Evolutionary conservation across 208 protist genomes (phyloP).

Genomic region (Trypanosoma avium): DNA sequence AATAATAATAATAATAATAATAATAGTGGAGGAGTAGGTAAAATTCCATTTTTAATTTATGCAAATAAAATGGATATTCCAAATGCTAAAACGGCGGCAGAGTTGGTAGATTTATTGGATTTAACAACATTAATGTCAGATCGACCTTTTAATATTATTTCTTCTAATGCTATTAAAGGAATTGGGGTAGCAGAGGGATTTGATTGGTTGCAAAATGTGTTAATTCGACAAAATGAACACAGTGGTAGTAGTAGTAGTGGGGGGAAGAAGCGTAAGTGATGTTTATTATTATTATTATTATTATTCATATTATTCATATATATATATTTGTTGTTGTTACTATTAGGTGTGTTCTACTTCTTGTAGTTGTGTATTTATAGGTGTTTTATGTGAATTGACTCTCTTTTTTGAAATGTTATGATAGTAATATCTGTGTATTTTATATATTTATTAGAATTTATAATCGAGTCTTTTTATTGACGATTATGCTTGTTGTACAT

Average conservation of each 20-base stretch:
- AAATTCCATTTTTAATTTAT: conserved; percentile 82
- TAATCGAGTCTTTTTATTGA: too few species aligned
- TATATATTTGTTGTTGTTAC: conserved; percentile 20
- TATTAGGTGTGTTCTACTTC: conserved; percentile 7
- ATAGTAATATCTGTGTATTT: too few species aligned
- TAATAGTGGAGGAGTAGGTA: neutral
- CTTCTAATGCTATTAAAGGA: conserved; percentile 71
- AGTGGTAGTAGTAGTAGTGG: neutral
- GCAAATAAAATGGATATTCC: conserved; percentile 93
- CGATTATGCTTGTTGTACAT: too few species aligned
- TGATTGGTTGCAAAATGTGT: conserved; percentile 57
- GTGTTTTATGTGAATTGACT: too few species aligned
- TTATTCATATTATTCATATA: neutral
- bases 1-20: too few species aligned
- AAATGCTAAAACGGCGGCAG: conserved; percentile 70
- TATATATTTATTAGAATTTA: too few species aligned
- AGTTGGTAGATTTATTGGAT: conserved; percentile 81
- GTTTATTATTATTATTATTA: neutral
- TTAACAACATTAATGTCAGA: conserved; percentile 64
- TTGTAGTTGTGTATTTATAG: too few species aligned
- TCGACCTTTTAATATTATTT: conserved; percentile 84
- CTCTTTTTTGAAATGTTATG: too few species aligned
- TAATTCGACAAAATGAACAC: conserved; percentile 31
- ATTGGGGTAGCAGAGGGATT: conserved; percentile 71
- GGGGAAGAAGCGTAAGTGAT: too few species aligned